Conservation (phyloP, 208 protist species). For the Leishmania gerbilli region DNA sequence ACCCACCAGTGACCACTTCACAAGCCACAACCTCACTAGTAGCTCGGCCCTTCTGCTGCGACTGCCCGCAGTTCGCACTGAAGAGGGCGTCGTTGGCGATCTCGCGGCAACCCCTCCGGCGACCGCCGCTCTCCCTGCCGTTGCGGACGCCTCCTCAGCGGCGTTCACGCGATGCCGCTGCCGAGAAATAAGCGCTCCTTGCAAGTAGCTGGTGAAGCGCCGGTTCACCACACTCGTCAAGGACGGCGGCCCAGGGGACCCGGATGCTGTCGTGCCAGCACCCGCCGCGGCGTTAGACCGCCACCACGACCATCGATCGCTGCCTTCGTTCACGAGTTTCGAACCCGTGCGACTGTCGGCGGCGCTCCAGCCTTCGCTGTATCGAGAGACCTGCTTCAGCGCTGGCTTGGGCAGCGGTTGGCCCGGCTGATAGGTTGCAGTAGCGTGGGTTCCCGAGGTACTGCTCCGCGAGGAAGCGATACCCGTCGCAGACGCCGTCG, state of each 20-base stretch:
- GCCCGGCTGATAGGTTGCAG: constrained; percentile 25
- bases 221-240: not conserved
- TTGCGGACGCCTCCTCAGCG: not conserved
- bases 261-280: not conserved
- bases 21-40: not conserved
- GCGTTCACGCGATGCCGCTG: constrained; percentile 1
- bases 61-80: not conserved
- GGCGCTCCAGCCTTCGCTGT: constrained; percentile 5
- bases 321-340: not conserved
- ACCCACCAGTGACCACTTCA: constrained; percentile 27
- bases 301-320: not conserved
- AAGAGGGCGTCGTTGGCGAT: not conserved
- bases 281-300: not conserved
- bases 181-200: not conserved
- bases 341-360: not conserved
- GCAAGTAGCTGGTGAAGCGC: not conserved
- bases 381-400: constrained; percentile 24
- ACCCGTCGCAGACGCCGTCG: not conserved
- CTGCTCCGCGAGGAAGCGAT: not conserved
- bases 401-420: constrained; percentile 31
- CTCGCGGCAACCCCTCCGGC: not conserved
- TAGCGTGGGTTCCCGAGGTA: not conserved
- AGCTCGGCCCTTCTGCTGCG: not conserved
- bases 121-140: not conserved
- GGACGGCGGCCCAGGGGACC: not conserved